Percentiles rank a stretch among this genome's conserved stretches.
Conservation (phyloP, 192 early-diverging fungal species). For the Jimgerdemannia flammicorona region DNA sequence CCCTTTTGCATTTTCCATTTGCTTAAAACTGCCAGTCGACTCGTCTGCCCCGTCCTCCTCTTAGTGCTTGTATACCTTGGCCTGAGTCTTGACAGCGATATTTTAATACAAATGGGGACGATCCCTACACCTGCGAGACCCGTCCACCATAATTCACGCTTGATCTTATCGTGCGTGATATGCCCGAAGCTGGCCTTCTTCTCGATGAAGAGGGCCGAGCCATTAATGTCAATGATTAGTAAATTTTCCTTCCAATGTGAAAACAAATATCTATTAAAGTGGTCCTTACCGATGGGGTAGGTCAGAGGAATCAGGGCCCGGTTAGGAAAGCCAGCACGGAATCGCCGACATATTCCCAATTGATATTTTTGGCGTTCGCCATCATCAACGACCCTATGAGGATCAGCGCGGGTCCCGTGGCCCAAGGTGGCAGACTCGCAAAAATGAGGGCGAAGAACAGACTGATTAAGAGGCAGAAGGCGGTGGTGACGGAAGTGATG, state of each 20-base stretch:
- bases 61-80: too few species aligned
- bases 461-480: slow-evolving; percentile 69
- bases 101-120: too few species aligned
- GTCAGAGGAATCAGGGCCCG: slow-evolving; percentile 71
- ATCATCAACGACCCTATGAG: slow-evolving; percentile 81
- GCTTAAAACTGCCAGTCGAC: too few species aligned
- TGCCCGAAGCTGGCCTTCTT: slow-evolving; percentile 54
- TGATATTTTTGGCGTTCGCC: slow-evolving; percentile 61
- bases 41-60: too few species aligned
- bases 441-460: slow-evolving; percentile 85
- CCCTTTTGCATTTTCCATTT: too few species aligned
- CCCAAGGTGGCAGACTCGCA: slow-evolving; percentile 81
- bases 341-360: slow-evolving; percentile 78
- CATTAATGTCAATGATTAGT: slow-evolving; percentile 46
- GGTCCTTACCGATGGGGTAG: slow-evolving; percentile 52
- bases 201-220: slow-evolving; percentile 48
- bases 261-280: too few species aligned
- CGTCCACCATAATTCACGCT: too few species aligned
- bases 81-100: too few species aligned
- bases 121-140: too few species aligned
- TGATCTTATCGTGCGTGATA: slow-evolving; percentile 17
- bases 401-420: slow-evolving; percentile 79
- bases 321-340: slow-evolving; percentile 75
- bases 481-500: slow-evolving; percentile 63
- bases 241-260: too few species aligned